Conservation (phyloP, 1,284 basidiomycete genomes). For the Trichosporon sp. region DNA sequence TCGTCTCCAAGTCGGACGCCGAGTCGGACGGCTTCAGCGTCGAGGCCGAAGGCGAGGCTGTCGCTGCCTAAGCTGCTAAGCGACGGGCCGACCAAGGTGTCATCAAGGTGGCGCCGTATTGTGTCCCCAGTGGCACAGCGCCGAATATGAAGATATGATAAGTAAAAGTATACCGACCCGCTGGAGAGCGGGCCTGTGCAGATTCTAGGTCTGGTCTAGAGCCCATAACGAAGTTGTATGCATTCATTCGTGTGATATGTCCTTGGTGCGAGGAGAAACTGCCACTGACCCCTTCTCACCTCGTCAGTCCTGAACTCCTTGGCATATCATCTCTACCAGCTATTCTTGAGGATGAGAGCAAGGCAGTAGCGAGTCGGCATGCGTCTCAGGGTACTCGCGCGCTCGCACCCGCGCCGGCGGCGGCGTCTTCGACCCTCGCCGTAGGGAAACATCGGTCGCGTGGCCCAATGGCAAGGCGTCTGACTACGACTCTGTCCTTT, state of each 20-base stretch:
- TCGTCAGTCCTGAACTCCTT: too few relatives aligned
- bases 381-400: too few relatives aligned
- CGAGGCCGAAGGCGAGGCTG: background rate
- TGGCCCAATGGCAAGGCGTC: constrained; percentile 1
- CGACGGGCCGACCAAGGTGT: too few relatives aligned
- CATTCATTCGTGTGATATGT: background rate
- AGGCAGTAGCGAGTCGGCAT: too few relatives aligned
- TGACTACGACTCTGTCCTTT: background rate
- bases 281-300: too few relatives aligned
- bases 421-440: background rate
- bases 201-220: too few relatives aligned
- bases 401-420: background rate
- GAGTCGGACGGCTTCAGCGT: background rate
- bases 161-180: background rate
- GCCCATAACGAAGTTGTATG: background rate
- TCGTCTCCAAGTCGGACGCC: background rate
- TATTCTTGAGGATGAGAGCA: too few relatives aligned
- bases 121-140: too few relatives aligned
- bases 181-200: too few relatives aligned
- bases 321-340: too few relatives aligned
- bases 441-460: background rate
- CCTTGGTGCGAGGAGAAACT: too few relatives aligned
- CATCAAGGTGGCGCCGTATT: too few relatives aligned
- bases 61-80: background rate
- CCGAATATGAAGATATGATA: background rate